Evolutionary conservation across 2,329 filamentous ascomycete genomes (phyloP), one percentile per base, ranked within the genome.

Genomic region (Xylariaceae sp.): DNA sequence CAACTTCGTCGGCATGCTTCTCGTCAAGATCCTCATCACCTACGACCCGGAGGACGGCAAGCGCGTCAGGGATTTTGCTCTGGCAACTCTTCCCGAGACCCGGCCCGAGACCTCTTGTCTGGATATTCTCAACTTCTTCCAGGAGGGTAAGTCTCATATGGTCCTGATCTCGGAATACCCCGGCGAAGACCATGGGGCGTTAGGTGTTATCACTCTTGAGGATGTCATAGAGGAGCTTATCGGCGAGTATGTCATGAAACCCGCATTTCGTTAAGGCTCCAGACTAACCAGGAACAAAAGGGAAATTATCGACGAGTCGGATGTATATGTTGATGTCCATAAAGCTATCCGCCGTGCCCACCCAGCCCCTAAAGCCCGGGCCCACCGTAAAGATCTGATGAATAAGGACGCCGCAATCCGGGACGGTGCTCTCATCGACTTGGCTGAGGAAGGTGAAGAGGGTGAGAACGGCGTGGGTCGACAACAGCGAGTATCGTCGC

Each of bases 41-140:
- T 99, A 99, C 67, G 94, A 99, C 58, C 94, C 94, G 0, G 94
- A 99, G 68, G 94, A 99, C 64, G 82, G 81, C 64, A 89, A 87
- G 63, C 83, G 83, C 17, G 94, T 99, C 33, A 81, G 86, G 53
- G 92, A 97, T 54, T 96, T 99, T 65, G 85, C 90, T 7, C 77
- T 99, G 44, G 94, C 94, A 12, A 96, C 94, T 0, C 81, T 99
- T 6, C 94, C 95, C 1, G 94, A 99, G 69, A 99, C 94, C 0
- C 83, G 89, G 10, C 90, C 94, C 0, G 90, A 96, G 66, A 99
- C 94, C 0, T 96, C 91, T 72, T 99, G 94, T 67, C 73, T 99
- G 48, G 94, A 99, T 68, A 97, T 99, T 62, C 90, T 99, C 72
- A 99, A 99, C 73, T 99, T 96, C 71, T 99, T 99, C 75, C 94